Percentiles rank a stretch among this genome's conserved stretches.
Conservation (phyloP, 805 yeast genomes). For the Ogataea saltuana region DNA sequence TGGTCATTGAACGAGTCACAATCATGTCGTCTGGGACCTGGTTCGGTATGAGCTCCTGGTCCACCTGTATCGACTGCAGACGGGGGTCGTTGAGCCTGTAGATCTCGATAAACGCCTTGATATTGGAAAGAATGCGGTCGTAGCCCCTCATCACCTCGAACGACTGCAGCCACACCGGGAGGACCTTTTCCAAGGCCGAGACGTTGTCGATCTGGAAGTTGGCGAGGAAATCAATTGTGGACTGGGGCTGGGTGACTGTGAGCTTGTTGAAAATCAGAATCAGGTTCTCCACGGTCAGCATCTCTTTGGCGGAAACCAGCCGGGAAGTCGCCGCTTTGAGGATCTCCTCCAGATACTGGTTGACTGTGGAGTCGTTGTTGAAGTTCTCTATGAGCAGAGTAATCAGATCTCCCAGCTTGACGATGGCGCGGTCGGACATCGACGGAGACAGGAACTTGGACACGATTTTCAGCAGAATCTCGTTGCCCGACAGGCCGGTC, state of each 20-base stretch:
- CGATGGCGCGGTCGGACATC: conserved; percentile 77
- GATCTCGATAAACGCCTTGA: conserved; percentile 70
- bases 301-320: conserved; percentile 63
- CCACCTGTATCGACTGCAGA: conserved; percentile 54
- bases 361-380: conserved; percentile 38
- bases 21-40: conserved; percentile 55
- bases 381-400: conserved; percentile 34
- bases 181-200: conserved; percentile 53
- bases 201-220: conserved; percentile 34
- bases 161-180: conserved; percentile 81
- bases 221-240: conserved; percentile 62
- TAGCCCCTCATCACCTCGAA: conserved; percentile 82
- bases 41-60: conserved; percentile 75
- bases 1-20: conserved; percentile 83
- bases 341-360: conserved; percentile 53
- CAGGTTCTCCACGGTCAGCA: conserved; percentile 75
- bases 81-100: conserved; percentile 58
- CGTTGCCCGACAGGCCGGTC: conserved; percentile 47
- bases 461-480: conserved; percentile 60
- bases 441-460: conserved; percentile 70
- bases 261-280: conserved; percentile 74
- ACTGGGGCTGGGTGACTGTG: conserved; percentile 59
- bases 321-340: conserved; percentile 72
- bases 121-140: conserved; percentile 63
- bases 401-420: conserved; percentile 63